These are phyloP conservation scores for Raphidocelis subcapitata DNA, from an alignment of 139 green algal species.

Conservation along the genomic window DNA sequence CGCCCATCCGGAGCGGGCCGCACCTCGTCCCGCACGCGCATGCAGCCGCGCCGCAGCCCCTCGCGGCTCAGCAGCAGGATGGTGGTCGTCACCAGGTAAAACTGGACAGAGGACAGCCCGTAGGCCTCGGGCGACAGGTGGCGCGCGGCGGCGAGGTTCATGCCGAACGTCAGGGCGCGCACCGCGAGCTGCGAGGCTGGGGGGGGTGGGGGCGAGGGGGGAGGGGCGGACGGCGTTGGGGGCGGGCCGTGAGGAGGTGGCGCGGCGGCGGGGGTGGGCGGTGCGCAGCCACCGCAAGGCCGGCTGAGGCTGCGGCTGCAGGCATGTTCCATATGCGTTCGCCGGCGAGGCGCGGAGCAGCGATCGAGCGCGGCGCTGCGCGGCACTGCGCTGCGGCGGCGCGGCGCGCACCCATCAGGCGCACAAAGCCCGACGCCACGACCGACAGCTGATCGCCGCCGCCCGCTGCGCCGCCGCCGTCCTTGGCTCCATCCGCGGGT, in stretches of 20 bases:
- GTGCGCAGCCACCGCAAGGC: background rate
- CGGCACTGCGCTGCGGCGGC: no score
- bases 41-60: slow-evolving; percentile 80
- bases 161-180: slow-evolving; percentile 75
- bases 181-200: slow-evolving; percentile 82
- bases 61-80: slow-evolving; percentile 87
- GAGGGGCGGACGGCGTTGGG: background rate
- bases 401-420: slow-evolving; percentile 45
- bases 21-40: slow-evolving; percentile 51
- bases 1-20: no score
- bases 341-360: no score
- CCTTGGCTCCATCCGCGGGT: no score
- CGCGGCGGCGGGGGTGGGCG: background rate
- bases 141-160: slow-evolving; percentile 80
- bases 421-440: slow-evolving; percentile 43
- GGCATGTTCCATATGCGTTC: no score
- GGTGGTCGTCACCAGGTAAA: slow-evolving; percentile 88
- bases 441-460: background rate
- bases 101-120: slow-evolving; percentile 82
- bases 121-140: slow-evolving; percentile 77
- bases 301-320: background rate
- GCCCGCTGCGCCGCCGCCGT: background rate
- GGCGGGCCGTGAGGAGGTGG: background rate
- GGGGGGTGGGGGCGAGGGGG: background rate
- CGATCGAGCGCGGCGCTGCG: no score